These are phyloP conservation scores for Populus hybrid DNA, from an alignment of 441 rosid species.

Conservation along the genomic window DNA sequence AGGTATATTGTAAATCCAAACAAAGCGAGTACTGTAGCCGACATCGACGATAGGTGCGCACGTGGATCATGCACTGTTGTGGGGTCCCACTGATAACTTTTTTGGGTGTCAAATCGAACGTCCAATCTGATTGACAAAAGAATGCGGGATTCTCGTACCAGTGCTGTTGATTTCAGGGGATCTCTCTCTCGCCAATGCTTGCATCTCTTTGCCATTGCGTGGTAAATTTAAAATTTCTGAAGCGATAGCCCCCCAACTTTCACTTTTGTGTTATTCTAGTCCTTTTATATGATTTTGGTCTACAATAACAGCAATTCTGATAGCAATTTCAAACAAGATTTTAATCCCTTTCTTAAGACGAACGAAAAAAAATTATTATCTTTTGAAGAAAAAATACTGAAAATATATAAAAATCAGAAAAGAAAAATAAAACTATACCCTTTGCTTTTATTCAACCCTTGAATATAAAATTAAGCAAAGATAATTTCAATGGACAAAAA, in stretches of 20 bases:
- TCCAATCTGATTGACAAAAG: slow-evolving; percentile 33
- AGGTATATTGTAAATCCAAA: neutral
- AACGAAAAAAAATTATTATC: no score
- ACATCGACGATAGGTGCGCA: slow-evolving; percentile 38
- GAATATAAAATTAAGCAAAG: no score
- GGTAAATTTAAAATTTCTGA: neutral
- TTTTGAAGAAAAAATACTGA: no score
- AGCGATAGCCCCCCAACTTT: neutral
- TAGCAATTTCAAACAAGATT: no score
- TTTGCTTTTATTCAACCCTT: no score
- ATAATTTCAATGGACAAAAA: no score
- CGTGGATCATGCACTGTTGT: slow-evolving; percentile 29
- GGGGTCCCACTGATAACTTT: neutral
- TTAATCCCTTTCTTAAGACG: no score
- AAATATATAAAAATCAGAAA: no score
- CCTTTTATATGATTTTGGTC: neutral
- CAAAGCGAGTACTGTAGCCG: slow-evolving; percentile 28
- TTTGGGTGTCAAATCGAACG: slow-evolving; percentile 18
- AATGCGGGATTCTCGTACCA: slow-evolving; percentile 28
- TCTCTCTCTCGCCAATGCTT: neutral
- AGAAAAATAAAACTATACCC: no score
- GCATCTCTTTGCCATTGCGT: neutral
- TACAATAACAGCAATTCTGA: no score
- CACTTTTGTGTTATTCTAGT: neutral
- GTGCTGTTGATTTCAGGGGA: slow-evolving; percentile 14